phyloP scores from a whole-genome alignment of 768 basidiomycete species.

The Pisolithus marmoratus region DNA sequence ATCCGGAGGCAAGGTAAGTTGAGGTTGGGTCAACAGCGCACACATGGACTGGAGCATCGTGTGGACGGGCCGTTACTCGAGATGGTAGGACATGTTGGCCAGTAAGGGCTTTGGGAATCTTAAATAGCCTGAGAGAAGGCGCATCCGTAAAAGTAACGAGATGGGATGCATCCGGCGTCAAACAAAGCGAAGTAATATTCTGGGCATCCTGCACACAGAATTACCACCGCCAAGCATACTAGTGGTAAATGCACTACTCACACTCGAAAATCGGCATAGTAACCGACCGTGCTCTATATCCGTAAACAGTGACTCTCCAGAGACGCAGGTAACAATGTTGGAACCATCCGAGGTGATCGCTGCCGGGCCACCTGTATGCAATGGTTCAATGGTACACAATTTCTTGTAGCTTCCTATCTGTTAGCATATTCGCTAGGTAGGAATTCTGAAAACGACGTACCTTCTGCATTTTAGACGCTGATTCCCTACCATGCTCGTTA shows the following conservation, averaged over 20 bases:
- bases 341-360: slow-evolving; percentile 73
- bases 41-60: slow-evolving; percentile 92
- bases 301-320: slow-evolving; percentile 79
- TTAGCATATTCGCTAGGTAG: slow-evolving; percentile 5
- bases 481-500: slow-evolving; percentile 10
- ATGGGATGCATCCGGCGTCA: slow-evolving; percentile 69
- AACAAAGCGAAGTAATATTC: slow-evolving; percentile 75
- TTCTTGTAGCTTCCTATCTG: slow-evolving; percentile 61
- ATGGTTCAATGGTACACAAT: slow-evolving; percentile 61
- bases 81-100: slow-evolving; percentile 57
- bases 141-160: slow-evolving; percentile 79
- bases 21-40: slow-evolving; percentile 81
- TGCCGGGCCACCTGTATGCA: slow-evolving; percentile 88
- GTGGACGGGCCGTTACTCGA: slow-evolving; percentile 77
- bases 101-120: slow-evolving; percentile 51
- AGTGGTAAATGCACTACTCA: slow-evolving; percentile 37
- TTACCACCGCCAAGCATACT: neutral
- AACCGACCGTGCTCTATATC: slow-evolving; percentile 68
- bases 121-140: slow-evolving; percentile 77
- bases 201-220: slow-evolving; percentile 65
- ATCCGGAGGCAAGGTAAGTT: slow-evolving; percentile 89
- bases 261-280: slow-evolving; percentile 79
- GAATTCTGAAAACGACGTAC: slow-evolving; percentile 6
- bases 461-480: slow-evolving; percentile 46
- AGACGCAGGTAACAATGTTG: slow-evolving; percentile 80